A percentile compares a stretch with the other conserved stretches of the same genome.
These are phyloP conservation scores for Fusarium setosum DNA, from an alignment of 2,329 filamentous ascomycete genomes.

Conservation along the genomic window DNA sequence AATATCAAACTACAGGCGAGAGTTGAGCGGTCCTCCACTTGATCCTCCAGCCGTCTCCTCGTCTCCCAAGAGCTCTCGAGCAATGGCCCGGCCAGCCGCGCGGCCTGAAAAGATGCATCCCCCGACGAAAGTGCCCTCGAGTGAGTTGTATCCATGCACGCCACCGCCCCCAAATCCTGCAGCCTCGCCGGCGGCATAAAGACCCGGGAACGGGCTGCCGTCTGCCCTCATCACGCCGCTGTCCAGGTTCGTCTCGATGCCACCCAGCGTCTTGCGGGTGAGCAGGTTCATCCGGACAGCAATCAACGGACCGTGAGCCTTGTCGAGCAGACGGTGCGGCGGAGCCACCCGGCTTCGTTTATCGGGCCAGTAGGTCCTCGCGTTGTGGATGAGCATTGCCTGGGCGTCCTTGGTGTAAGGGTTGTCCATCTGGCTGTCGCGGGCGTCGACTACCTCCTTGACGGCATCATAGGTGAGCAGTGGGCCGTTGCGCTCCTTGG, in stretches of 20 bases:
- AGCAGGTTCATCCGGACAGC: conserved; percentile 70
- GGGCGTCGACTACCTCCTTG: conserved; percentile 59
- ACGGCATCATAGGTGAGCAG: conserved; percentile 58
- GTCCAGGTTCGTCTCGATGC: conserved; percentile 68
- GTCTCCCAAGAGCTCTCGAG: conserved; percentile 53
- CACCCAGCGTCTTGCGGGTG: conserved; percentile 70
- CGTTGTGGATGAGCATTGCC: conserved; percentile 70
- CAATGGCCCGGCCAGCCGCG: conserved; percentile 66
- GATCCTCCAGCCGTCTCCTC: neutral
- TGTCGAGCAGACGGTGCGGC: conserved; percentile 66
- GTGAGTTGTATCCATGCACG: conserved; percentile 70
- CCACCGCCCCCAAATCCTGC: conserved; percentile 72
- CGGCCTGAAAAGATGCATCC: conserved; percentile 73
- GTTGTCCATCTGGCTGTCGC: conserved; percentile 68
- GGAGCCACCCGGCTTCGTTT: conserved; percentile 61
- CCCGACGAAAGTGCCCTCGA: conserved; percentile 72
- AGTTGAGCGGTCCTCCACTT: neutral
- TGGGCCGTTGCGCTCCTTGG: conserved; percentile 57
- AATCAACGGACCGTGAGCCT: conserved; percentile 67
- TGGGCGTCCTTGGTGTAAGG: conserved; percentile 70
- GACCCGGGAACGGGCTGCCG: conserved; percentile 58
- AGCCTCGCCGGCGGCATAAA: conserved; percentile 70
- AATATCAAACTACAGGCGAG: conserved; percentile 3
- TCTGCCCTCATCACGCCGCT: conserved; percentile 67
- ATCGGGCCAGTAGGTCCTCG: conserved; percentile 67